Conservation (phyloP, 1,139 yeast species). For the Schwanniomyces etchellsii region DNA sequence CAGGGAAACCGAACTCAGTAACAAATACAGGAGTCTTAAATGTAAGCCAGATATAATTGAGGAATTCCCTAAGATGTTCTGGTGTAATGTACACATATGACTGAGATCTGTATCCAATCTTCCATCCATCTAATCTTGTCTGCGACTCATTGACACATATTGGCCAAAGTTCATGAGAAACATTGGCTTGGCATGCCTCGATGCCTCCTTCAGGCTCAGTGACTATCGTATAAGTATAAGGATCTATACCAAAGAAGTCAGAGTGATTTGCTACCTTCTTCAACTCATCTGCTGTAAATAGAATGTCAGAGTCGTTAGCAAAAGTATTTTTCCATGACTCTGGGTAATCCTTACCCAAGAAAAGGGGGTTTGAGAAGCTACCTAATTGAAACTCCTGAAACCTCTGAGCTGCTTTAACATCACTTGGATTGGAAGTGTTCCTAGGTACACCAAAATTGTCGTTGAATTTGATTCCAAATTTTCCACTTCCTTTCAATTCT, state of each 20-base stretch:
- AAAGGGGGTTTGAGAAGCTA: slow-evolving; percentile 24
- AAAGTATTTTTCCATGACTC: slow-evolving; percentile 17
- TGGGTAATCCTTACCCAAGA: slow-evolving; percentile 27
- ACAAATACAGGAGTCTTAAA: slow-evolving; percentile 17
- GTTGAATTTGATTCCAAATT: slow-evolving; percentile 17
- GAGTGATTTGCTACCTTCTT: slow-evolving; percentile 14
- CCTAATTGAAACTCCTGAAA: slow-evolving; percentile 20
- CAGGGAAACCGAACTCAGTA: slow-evolving; percentile 31
- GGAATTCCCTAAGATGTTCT: slow-evolving; percentile 11
- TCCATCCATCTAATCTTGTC: slow-evolving; percentile 20
- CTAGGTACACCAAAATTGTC: slow-evolving; percentile 15
- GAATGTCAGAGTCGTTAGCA: slow-evolving; percentile 9
- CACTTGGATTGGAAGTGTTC: slow-evolving; percentile 12
- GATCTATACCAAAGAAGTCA: slow-evolving; percentile 32
- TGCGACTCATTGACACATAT: slow-evolving; percentile 13
- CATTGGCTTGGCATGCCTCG: slow-evolving; percentile 13
- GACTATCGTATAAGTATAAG: slow-evolving; percentile 23
- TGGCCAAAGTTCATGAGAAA: slow-evolving; percentile 14
- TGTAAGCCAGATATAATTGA: slow-evolving; percentile 16
- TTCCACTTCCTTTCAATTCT: slow-evolving; percentile 20
- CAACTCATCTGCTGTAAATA: slow-evolving; percentile 21
- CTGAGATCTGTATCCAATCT: slow-evolving; percentile 21
- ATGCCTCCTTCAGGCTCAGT: slow-evolving; percentile 17
- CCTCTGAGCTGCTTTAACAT: slow-evolving; percentile 21
- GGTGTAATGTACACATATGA: slow-evolving; percentile 19